Evolutionary conservation across 805 yeast species (phyloP).

Genomic region (Scheffersomyces ergatensis): DNA sequence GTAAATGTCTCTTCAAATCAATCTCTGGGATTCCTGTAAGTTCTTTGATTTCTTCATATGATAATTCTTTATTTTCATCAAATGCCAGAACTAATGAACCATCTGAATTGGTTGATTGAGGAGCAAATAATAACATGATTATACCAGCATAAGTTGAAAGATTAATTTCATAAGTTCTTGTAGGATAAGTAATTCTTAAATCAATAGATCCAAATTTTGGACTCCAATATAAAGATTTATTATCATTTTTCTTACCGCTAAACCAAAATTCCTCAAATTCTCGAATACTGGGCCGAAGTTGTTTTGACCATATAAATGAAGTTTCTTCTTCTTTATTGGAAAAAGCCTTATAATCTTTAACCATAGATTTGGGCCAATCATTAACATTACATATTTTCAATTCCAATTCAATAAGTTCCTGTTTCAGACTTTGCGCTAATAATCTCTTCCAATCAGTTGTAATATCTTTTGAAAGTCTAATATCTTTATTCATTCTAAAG

Average conservation of each 20-base stretch:
- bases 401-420: constrained; percentile 29
- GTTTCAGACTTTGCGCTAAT: constrained; percentile 6
- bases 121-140: constrained; percentile 67
- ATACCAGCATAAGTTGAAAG: constrained; percentile 81
- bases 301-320: constrained; percentile 38
- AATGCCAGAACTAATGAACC: constrained; percentile 36
- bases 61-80: constrained; percentile 52
- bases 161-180: constrained; percentile 71
- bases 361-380: constrained; percentile 47
- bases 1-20: constrained; percentile 75
- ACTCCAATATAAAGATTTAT: constrained; percentile 62
- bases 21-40: constrained; percentile 68
- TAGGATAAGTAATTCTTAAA: constrained; percentile 65
- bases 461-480: constrained; percentile 44
- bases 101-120: constrained; percentile 29
- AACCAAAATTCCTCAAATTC: constrained; percentile 43
- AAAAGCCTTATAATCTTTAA: constrained; percentile 38
- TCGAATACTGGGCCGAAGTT: constrained; percentile 31
- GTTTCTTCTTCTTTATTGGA: constrained; percentile 17
- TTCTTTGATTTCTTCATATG: constrained; percentile 60
- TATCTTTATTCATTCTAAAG: constrained; percentile 85
- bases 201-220: constrained; percentile 84
- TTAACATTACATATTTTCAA: constrained; percentile 42
- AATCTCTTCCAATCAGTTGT: constrained; percentile 37
- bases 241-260: constrained; percentile 37